Conservation (phyloP, 208 protist species). For the Wallacemonas collosoma region DNA sequence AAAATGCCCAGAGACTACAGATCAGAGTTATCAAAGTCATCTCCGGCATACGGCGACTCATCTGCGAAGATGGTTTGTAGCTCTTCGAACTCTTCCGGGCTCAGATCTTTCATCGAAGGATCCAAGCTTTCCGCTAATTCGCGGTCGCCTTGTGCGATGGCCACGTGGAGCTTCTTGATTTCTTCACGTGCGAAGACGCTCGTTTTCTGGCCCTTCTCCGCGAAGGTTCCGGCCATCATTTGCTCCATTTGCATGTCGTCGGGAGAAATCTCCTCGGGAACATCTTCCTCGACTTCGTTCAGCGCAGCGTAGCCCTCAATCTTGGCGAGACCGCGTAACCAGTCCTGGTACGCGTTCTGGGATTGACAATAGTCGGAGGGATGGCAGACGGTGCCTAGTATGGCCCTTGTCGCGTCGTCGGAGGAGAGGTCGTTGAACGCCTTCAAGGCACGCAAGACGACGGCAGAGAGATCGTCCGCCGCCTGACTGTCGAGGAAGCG, state of each 20-base stretch:
- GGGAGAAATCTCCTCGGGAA: slow-evolving; percentile 36
- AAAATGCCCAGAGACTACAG: neutral
- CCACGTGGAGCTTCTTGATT: slow-evolving; percentile 52
- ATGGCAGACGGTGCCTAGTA: slow-evolving; percentile 7
- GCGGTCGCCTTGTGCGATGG: slow-evolving; percentile 48
- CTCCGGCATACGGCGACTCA: slow-evolving; percentile 7
- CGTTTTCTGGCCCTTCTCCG: slow-evolving; percentile 43
- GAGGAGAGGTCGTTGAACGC: neutral
- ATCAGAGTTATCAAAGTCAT: neutral
- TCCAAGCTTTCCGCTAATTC: slow-evolving; percentile 53
- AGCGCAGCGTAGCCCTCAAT: slow-evolving; percentile 7
- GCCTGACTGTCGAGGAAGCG: slow-evolving; percentile 40
- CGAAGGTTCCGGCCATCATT: slow-evolving; percentile 67
- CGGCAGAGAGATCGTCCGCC: slow-evolving; percentile 36
- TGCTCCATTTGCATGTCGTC: slow-evolving; percentile 72
- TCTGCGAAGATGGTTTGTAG: slow-evolving; percentile 34
- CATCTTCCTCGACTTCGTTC: slow-evolving; percentile 30
- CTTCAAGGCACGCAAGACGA: slow-evolving; percentile 25
- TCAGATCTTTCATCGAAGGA: slow-evolving; percentile 50
- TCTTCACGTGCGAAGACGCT: slow-evolving; percentile 74
- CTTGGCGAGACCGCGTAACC: neutral
- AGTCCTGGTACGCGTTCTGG: neutral
- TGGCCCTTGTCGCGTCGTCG: neutral
- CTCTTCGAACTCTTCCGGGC: slow-evolving; percentile 55
- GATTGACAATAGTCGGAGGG: neutral